Conservation (phyloP, 139 green algal genomes). For the Volvox africanus region DNA sequence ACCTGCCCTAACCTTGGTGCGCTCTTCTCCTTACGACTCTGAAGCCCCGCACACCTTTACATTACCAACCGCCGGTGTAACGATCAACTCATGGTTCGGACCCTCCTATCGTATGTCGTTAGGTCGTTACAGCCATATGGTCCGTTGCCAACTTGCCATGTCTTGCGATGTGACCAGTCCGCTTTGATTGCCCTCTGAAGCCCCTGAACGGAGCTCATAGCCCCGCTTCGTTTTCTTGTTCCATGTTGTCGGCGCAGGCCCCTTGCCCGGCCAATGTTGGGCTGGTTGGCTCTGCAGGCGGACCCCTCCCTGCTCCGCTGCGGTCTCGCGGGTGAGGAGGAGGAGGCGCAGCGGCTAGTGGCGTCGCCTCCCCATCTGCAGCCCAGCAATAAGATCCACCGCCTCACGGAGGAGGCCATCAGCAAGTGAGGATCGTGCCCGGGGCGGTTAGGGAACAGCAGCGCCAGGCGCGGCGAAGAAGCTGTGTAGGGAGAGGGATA, state of each 20-base stretch:
- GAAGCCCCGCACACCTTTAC: too few species aligned
- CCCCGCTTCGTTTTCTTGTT: too few species aligned
- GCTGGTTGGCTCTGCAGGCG: conserved; percentile 61
- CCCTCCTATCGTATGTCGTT: too few species aligned
- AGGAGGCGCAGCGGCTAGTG: conserved; percentile 33
- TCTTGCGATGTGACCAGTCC: too few species aligned
- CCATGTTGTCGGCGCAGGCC: not conserved
- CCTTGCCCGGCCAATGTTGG: conserved; percentile 57
- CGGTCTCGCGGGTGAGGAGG: conserved; percentile 33
- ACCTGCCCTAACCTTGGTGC: too few species aligned
- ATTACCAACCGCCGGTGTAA: too few species aligned
- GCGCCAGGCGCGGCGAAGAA: not conserved
- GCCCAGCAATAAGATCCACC: conserved; percentile 29
- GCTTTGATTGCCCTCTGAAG: too few species aligned
- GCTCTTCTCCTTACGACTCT: too few species aligned
- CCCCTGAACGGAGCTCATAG: too few species aligned
- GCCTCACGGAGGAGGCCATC: conserved; percentile 26
- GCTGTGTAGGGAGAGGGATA: not conserved
- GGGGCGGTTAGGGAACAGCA: not conserved
- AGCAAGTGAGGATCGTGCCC: conserved; percentile 21
- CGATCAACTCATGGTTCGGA: too few species aligned
- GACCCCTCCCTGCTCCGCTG: conserved; percentile 23
- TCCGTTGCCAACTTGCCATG: too few species aligned
- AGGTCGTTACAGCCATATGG: too few species aligned
- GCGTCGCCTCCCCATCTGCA: not conserved